Percentiles rank a stretch among this genome's conserved stretches.
phyloP scores from a whole-genome alignment of 768 basidiomycete species.

The Lentinus tigrinus region DNA sequence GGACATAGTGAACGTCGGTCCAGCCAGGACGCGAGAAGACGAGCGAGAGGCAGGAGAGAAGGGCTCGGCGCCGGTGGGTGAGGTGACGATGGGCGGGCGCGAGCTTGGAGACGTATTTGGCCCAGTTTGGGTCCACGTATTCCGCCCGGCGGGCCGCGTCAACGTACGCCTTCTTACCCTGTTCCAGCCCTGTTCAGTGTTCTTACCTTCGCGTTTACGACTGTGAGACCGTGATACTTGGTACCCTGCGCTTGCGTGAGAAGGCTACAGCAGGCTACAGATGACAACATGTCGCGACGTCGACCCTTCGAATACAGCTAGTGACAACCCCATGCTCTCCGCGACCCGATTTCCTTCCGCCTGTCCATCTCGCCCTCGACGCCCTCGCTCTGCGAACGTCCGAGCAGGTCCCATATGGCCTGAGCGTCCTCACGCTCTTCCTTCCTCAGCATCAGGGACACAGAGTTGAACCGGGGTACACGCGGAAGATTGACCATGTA shows the following conservation, averaged over 20 bases:
- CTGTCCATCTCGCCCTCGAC: slow-evolving; percentile 16
- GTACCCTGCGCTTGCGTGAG: not conserved
- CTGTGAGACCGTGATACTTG: not conserved
- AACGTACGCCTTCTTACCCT: not conserved
- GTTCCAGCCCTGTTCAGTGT: not conserved
- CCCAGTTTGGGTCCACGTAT: slow-evolving; percentile 41
- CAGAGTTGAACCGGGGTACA: slow-evolving; percentile 62
- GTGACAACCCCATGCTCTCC: not conserved
- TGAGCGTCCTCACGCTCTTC: slow-evolving; percentile 50
- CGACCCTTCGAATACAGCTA: not conserved
- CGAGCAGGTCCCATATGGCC: slow-evolving; percentile 45
- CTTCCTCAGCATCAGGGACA: slow-evolving; percentile 60
- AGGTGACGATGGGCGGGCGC: slow-evolving; percentile 6
- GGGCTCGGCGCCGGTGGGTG: slow-evolving; percentile 2
- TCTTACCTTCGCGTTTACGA: not conserved
- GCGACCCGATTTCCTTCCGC: slow-evolving; percentile 10
- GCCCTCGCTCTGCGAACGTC: slow-evolving; percentile 4
- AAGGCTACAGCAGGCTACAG: not conserved
- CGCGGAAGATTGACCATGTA: slow-evolving; percentile 54
- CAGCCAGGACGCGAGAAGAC: slow-evolving; percentile 18
- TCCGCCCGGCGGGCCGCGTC: slow-evolving; percentile 8
- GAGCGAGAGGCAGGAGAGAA: slow-evolving; percentile 9
- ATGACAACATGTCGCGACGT: not conserved
- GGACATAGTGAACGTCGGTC: slow-evolving; percentile 43
- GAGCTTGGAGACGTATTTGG: slow-evolving; percentile 35